Evolutionary conservation across 108 stramenopile genomes (phyloP), one percentile per base, ranked within the genome.

Genomic region (Bacterosira constricta): DNA sequence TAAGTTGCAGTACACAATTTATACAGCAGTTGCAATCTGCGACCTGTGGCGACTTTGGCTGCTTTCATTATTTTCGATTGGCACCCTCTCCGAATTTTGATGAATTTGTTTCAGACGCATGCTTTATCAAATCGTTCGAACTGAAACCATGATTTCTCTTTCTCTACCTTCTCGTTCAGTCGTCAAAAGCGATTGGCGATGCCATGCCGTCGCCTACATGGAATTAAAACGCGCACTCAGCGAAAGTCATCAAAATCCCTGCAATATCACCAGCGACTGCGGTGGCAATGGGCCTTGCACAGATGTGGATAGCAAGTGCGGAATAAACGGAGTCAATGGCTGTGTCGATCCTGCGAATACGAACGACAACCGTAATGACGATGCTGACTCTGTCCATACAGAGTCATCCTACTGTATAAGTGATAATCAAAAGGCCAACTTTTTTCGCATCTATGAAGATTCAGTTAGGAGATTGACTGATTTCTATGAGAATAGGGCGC

Each of bases 401-500:
- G 72, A 85, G 23, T 73, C 77, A n/a, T 73, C 71, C 42, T 56
- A 44, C 53, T 35, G 27, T 7, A 67, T 76, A 1, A 39, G 54
- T 7, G 51, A 57, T 31, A 25, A 44, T 0, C 75, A 76, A 56
- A 68, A 73, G 72, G 69, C 47, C 17, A 77, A 71, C 1, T 83
- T 80, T 52, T 79, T 79, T 36, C 50, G 38, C 13, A 69, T 83
- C 23, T 71, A 81, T 4, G 69, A 76, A 0, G 71, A 53, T 37
- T 87, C 84, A 17, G 71, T 88, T 35, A 21, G 32, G n/a, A 80
- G 88, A 45, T 41, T 88, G 29, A 36, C 66, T 36, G 73, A 79
- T 11, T 89, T 89, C 66, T 89, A 88, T 58, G 49, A 71, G 9
- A 85, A 89, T 52, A 86, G 79, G 61, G 69, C 79, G 50, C 4